A percentile compares a stretch with the other conserved stretches of the same genome.
Conservation (phyloP, 441 rosid genomes). For the Gossypium aridum region DNA sequence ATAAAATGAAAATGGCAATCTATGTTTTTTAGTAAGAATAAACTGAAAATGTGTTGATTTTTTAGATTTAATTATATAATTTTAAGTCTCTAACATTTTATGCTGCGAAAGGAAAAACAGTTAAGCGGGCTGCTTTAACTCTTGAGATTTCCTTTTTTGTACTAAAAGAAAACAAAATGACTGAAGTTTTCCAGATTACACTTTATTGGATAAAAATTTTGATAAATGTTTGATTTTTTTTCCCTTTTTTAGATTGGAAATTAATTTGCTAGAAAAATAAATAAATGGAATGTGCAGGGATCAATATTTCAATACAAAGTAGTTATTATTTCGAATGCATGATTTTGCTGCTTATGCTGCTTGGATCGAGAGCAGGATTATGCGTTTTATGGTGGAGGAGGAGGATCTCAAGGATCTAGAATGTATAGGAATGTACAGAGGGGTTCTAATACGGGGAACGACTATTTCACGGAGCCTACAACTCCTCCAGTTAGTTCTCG, state of each 20-base stretch:
- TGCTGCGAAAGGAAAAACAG: no score
- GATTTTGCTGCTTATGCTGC: slow-evolving; percentile 9
- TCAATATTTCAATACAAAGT: neutral
- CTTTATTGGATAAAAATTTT: no score
- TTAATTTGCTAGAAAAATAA: neutral
- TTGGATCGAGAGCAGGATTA: slow-evolving; percentile 54
- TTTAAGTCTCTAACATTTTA: neutral
- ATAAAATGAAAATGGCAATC: neutral
- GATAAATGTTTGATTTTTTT: no score
- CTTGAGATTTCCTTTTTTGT: neutral
- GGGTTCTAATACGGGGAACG: slow-evolving; percentile 59
- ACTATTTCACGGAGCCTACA: slow-evolving; percentile 57
- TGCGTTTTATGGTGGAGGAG: slow-evolving; percentile 49
- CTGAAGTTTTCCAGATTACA: no score
- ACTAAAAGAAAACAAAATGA: neutral
- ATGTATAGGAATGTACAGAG: slow-evolving; percentile 57
- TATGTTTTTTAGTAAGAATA: neutral
- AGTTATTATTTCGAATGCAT: slow-evolving; percentile 1
- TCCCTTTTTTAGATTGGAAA: neutral
- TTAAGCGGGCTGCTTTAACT: neutral
- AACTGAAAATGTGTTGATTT: neutral
- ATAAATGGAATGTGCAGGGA: neutral
- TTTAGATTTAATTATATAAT: slow-evolving; percentile 23
- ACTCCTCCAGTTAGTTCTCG: slow-evolving; percentile 71
- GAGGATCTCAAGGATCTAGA: slow-evolving; percentile 43